Evolutionary conservation across 2,329 filamentous ascomycete genomes (phyloP).

Genomic region (Grosmannia penicillata): DNA sequence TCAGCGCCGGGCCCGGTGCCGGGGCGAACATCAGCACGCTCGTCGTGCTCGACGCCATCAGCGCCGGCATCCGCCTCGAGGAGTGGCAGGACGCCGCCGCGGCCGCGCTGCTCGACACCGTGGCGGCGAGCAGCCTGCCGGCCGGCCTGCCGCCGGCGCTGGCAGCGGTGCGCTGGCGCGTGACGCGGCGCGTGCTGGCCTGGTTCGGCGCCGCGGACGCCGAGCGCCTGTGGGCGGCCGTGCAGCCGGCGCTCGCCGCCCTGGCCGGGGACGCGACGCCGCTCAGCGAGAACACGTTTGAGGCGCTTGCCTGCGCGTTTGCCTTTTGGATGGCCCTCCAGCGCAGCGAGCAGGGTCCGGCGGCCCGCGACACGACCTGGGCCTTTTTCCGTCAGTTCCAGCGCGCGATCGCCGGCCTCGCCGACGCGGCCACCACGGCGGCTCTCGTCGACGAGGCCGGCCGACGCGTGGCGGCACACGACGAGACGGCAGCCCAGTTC

Average conservation of each 20-base stretch:
- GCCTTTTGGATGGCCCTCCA: constrained; percentile 16
- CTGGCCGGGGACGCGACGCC: constrained; percentile 4
- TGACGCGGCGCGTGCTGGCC: constrained; percentile 14
- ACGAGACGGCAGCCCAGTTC: not conserved
- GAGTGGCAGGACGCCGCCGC: constrained; percentile 27
- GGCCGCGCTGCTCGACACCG: constrained; percentile 21
- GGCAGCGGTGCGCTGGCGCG: constrained; percentile 9
- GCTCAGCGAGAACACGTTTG: constrained; percentile 14
- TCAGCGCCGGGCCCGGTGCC: constrained; percentile 12
- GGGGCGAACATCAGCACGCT: constrained; percentile 17
- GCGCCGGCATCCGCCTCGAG: constrained; percentile 25
- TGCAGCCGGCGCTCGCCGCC: not conserved
- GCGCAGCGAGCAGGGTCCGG: constrained; percentile 14
- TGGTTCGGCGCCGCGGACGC: constrained; percentile 14
- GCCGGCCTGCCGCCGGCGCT: not conserved
- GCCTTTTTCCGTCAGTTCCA: constrained; percentile 14
- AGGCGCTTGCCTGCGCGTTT: constrained; percentile 18
- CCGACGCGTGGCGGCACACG: not conserved
- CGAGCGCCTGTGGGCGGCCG: constrained; percentile 12
- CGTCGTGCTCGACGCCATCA: constrained; percentile 27
- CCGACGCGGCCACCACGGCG: not conserved
- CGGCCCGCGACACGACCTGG: constrained; percentile 13
- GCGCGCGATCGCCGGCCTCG: constrained; percentile 5
- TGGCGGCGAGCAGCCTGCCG: constrained; percentile 7
- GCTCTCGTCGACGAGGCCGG: not conserved